Evolutionary conservation across 441 rosid genomes (phyloP).

Genomic region (Bruguiera hainesii): DNA sequence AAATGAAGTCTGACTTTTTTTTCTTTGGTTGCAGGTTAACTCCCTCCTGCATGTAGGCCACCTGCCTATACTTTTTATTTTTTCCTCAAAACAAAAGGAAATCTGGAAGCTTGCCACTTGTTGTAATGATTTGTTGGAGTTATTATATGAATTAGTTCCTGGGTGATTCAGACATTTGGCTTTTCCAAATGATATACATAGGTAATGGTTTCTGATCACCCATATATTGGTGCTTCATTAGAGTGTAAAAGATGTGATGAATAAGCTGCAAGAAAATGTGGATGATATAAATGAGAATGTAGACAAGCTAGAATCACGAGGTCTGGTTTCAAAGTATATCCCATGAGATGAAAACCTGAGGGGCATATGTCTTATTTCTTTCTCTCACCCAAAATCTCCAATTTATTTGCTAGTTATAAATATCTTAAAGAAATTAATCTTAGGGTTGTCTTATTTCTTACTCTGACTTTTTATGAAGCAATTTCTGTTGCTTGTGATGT

Average conservation of each 20-base stretch:
- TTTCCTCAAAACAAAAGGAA: background rate
- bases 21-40: conserved; percentile 58
- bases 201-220: conserved; percentile 10
- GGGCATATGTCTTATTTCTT: conserved; percentile 51
- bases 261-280: conserved; percentile 69
- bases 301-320: conserved; percentile 56
- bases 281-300: conserved; percentile 72
- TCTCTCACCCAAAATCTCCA: background rate
- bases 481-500: conserved; percentile 78
- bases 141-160: too few relatives aligned
- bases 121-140: too few relatives aligned
- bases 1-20: conserved; percentile 18
- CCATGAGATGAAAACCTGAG: conserved; percentile 67
- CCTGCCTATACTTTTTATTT: conserved; percentile 5
- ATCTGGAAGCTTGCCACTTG: background rate
- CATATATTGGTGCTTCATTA: conserved; percentile 12
- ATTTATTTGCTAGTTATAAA: background rate
- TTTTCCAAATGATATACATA: background rate
- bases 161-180: too few relatives aligned
- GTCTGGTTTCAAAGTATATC: conserved; percentile 79
- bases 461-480: conserved; percentile 68
- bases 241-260: conserved; percentile 66
- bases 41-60: conserved; percentile 83
- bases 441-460: conserved; percentile 18
- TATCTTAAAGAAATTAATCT: background rate